A percentile compares a stretch with the other conserved stretches of the same genome.
Evolutionary conservation across 306 rosid genomes (phyloP).

Genomic region (Quercus rubra): DNA sequence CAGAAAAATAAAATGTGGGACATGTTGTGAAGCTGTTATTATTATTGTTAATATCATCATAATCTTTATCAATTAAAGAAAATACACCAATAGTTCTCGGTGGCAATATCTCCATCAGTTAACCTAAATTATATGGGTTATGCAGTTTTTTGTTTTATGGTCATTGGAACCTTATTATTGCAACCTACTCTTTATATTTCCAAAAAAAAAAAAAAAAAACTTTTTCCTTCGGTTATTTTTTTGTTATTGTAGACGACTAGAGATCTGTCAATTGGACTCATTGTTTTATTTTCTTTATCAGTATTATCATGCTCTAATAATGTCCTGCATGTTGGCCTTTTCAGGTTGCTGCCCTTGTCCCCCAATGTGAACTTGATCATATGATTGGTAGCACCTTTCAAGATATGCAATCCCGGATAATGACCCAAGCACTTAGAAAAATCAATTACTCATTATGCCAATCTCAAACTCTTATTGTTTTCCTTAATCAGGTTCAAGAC

Average conservation of each 20-base stretch:
- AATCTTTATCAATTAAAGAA: background rate
- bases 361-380: conserved; percentile 67
- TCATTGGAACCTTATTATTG: background rate
- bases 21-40: background rate
- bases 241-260: background rate
- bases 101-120: background rate
- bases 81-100: background rate
- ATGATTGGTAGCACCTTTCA: conserved; percentile 29
- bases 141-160: background rate
- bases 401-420: conserved; percentile 54
- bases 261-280: too few relatives aligned
- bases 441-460: conserved; percentile 60
- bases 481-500: conserved; percentile 67
- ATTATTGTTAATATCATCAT: background rate
- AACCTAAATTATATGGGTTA: background rate
- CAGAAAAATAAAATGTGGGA: too few relatives aligned
- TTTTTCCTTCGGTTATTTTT: background rate
- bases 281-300: background rate
- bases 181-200: background rate
- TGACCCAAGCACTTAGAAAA: conserved; percentile 75
- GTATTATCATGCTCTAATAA: background rate
- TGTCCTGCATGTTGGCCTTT: background rate
- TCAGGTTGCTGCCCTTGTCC: conserved; percentile 95
- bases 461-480: conserved; percentile 61
- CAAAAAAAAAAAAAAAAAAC: too few relatives aligned